Evolutionary conservation across 169 alveolate genomes (phyloP), one percentile per base, ranked within the genome.

Genomic region (Babesia ovis): DNA sequence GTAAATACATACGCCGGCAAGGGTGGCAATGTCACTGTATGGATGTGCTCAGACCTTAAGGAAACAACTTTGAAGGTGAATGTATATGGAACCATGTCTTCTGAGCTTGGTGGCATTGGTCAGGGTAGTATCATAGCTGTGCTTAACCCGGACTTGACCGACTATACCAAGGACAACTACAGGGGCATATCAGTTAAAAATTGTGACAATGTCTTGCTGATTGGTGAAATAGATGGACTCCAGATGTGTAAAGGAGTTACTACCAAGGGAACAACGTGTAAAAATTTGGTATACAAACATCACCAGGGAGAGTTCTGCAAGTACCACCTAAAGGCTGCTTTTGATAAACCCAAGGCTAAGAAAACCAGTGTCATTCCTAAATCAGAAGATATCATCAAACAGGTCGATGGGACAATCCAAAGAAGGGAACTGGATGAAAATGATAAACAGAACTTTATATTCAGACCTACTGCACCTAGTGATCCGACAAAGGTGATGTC

Each of bases 241-340:
- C 35, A 34, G 51, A 16, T 39, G 3, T 79, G 87, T 37, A 68
- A 69, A 32, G 87, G 83, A 0, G 72, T 79, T 3, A 79, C 87
- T 3, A 34, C 68, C 14, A 69, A 42, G 51, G 83, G 87, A 1
- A 54, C 77, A n/a, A 23, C 41, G 39, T 79, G 87, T 46, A 79
- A 54, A 42, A 79, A 79, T 31, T 11, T 79, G 20, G 87, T 79
- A 4, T 79, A 79, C 56, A 62, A 25, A 8, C 87, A 79, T 57
- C 51, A 79, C 54, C 83, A 79, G 34, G 87, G 87, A 4, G 87
- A 79, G 22, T 79, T 34, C 56, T 79, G 87, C 46, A 79, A 71
- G 57, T 79, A 53, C 64, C 87, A 79, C 58, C 29, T 69, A n/a
- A 79, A 79, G 42, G 35, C 60, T 4, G 68, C 77, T 4, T 43